These are phyloP conservation scores for Bipolaris sorokiniana DNA, from an alignment of 2,329 filamentous ascomycete genomes.

Conservation along the genomic window DNA sequence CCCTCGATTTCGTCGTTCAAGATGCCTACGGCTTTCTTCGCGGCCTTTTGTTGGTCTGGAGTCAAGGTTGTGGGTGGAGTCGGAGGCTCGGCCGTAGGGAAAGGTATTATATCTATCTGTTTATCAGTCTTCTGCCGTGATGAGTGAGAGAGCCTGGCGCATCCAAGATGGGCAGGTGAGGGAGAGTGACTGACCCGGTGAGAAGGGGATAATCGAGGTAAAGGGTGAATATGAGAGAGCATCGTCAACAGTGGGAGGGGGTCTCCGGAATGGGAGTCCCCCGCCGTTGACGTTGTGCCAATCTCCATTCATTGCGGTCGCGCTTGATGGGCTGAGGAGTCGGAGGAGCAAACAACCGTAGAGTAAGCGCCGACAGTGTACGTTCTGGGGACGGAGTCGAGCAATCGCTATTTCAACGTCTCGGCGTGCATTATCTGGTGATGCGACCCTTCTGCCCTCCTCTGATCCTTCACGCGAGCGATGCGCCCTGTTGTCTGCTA, in stretches of 20 bases:
- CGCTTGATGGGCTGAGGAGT: constrained; percentile 12
- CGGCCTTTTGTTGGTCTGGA: constrained; percentile 56
- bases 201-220: constrained; percentile 78
- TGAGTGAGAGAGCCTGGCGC: constrained; percentile 26
- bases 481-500: constrained; percentile 10
- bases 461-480: constrained; percentile 6
- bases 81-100: constrained; percentile 52
- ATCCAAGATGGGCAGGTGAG: constrained; percentile 22
- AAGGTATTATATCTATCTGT: constrained; percentile 54
- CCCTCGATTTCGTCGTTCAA: constrained; percentile 73
- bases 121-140: constrained; percentile 22
- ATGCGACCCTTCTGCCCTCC: constrained; percentile 1
- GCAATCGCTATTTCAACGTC: constrained; percentile 19
- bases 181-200: constrained; percentile 64
- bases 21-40: constrained; percentile 64
- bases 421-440: constrained; percentile 23
- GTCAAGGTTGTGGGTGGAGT: constrained; percentile 47
- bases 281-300: constrained; percentile 45
- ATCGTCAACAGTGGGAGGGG: constrained; percentile 67
- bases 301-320: constrained; percentile 36
- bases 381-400: constrained; percentile 2
- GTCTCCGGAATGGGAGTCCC: constrained; percentile 42
- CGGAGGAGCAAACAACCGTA: constrained; percentile 1
- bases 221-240: constrained; percentile 83
- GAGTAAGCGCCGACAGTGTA: constrained; percentile 6